These are phyloP conservation scores for Kondoa subrosea DNA, from an alignment of 768 basidiomycete species.

Conservation along the genomic window DNA sequence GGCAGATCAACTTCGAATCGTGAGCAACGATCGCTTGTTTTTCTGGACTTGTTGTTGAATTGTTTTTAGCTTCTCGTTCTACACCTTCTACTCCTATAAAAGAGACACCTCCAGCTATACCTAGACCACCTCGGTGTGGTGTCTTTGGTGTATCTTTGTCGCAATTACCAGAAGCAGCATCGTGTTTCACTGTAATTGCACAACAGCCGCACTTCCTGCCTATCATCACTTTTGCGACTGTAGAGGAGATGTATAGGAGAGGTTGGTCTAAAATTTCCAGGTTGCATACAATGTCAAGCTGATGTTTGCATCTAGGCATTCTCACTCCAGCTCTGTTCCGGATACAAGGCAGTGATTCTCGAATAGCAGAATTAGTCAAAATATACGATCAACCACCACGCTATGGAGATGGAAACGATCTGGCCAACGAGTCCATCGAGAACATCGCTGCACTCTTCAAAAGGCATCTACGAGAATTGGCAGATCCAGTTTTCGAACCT, in stretches of 20 bases:
- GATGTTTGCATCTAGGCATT: slow-evolving; percentile 31
- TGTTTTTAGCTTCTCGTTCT: neutral
- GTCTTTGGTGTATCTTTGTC: neutral
- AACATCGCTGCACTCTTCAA: slow-evolving; percentile 39
- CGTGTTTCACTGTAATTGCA: neutral
- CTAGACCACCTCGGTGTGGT: neutral
- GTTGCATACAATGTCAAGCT: neutral
- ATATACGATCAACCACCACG: slow-evolving; percentile 32
- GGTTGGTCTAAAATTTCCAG: slow-evolving; percentile 26
- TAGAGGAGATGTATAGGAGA: slow-evolving; percentile 40
- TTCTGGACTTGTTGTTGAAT: neutral
- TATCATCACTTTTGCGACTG: slow-evolving; percentile 15
- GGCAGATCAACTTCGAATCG: neutral
- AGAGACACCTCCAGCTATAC: neutral
- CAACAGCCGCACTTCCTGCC: slow-evolving; percentile 21
- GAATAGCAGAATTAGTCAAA: slow-evolving; percentile 35
- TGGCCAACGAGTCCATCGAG: slow-evolving; percentile 33
- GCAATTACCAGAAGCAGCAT: neutral
- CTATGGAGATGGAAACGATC: slow-evolving; percentile 27
- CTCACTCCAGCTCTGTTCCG: slow-evolving; percentile 38
- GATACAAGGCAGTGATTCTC: slow-evolving; percentile 35
- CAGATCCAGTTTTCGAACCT: slow-evolving; percentile 38
- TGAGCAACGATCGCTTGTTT: neutral
- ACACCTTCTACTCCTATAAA: neutral
- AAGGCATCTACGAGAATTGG: slow-evolving; percentile 39